Evolutionary conservation across 805 yeast genomes (phyloP).

Genomic region (Pichia pseudocactophila): DNA sequence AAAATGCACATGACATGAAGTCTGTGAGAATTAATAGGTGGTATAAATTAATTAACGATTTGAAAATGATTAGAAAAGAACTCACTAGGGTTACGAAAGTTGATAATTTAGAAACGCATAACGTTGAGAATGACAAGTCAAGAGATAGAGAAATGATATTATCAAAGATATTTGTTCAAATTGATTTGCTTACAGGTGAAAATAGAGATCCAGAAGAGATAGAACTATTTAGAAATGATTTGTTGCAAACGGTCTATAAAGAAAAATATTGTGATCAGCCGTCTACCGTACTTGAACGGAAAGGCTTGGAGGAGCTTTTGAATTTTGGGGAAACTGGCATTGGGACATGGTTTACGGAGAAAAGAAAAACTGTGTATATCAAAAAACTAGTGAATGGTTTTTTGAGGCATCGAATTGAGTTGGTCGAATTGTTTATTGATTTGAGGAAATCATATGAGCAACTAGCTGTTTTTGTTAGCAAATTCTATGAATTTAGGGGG

Average conservation of each 20-base stretch:
- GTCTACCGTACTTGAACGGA: background rate
- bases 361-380: conserved; percentile 40
- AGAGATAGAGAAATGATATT: background rate
- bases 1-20: conserved; percentile 27
- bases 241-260: conserved; percentile 1
- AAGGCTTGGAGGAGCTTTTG: conserved; percentile 2
- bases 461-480: conserved; percentile 55
- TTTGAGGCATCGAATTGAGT: conserved; percentile 32
- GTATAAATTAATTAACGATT: conserved; percentile 38
- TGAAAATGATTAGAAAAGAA: conserved; percentile 29
- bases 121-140: background rate
- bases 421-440: conserved; percentile 36
- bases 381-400: conserved; percentile 32
- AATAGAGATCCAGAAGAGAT: background rate
- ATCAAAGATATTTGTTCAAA: conserved; percentile 4
- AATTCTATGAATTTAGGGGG: conserved; percentile 44
- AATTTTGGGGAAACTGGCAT: background rate
- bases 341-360: conserved; percentile 36
- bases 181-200: conserved; percentile 8
- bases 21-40: conserved; percentile 31
- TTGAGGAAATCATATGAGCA: conserved; percentile 50
- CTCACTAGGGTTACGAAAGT: conserved; percentile 8
- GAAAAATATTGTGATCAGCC: background rate
- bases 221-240: conserved; percentile 5
- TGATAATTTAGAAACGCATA: background rate